phyloP scores from a whole-genome alignment of 2,329 filamentous ascomycete species.

The Colletotrichum musae region DNA sequence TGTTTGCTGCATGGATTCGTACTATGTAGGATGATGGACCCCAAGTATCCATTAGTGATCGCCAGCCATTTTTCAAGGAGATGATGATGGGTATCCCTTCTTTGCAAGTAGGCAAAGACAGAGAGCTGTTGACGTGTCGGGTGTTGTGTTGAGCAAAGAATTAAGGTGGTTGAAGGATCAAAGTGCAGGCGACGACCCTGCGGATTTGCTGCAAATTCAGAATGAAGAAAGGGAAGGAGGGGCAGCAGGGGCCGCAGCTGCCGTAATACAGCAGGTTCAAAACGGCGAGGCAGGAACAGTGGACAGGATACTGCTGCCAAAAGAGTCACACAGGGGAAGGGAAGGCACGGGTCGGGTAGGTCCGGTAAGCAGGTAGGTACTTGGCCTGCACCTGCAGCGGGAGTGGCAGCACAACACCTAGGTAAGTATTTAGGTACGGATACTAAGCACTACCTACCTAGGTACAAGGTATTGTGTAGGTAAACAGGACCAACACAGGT shows the following conservation, averaged over 20 bases:
- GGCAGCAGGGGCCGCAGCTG: background rate
- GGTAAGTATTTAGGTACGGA: no score
- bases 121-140: background rate
- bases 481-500: no score
- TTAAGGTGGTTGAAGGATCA: background rate
- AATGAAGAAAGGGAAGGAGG: background rate
- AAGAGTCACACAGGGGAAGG: background rate
- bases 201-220: background rate
- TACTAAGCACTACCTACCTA: no score
- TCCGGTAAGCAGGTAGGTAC: no score
- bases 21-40: background rate
- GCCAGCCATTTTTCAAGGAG: slow-evolving; percentile 2
- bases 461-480: no score
- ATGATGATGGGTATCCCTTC: background rate
- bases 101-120: background rate
- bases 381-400: no score
- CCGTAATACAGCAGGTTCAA: background rate
- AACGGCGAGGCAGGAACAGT: slow-evolving; percentile 16
- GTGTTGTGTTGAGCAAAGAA: background rate
- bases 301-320: background rate
- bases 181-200: background rate
- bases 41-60: background rate
- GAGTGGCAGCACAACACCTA: no score
- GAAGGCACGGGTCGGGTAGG: background rate
- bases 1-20: background rate